Base-by-base conservation (phyloP, 2,329 filamentous ascomycete genomes). In the Dactylellina sp. region DNA sequence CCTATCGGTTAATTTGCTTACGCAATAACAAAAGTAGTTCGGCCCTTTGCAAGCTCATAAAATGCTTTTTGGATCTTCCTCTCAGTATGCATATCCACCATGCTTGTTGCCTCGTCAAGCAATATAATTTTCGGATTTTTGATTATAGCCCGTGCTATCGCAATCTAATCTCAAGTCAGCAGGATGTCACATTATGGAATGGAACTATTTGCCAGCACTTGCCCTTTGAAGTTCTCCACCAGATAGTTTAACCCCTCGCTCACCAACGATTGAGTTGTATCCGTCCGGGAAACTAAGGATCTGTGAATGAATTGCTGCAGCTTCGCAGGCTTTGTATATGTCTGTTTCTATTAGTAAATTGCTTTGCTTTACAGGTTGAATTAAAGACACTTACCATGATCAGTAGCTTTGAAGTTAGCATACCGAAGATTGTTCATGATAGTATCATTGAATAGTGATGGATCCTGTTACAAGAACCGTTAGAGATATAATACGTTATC, bases 351-450 rank as follows among this genome's bases (percentile, higher is more conserved):
- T 61, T 52, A 66, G 47, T 2, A 37, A 71, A 18, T 32, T 12
- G 14, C 42, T 12, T 32, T 44, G 50, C 42, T 16, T 49, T 46
- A 7, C 11, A 18, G 37, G 40, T 22, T 22, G 40, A 32, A 47
- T 24, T 52, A 25, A 4, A 14, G 39, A 52, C 18, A 64, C 75
- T 60, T 75, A 79, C 78, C 76, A 5, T 84, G 84, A 46, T 89
- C 85, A 0, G 85, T 87, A 0, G 88, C 88, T n/a, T 84, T 83
- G 1, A 87, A 84, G 9, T 84, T 84, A 1, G 87, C 87, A 79
- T 90, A 91, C 1, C 84, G 84, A 22, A 91, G 81, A 77, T 91
- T 91, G 16, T 89, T 85, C 78, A 88, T 84, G 44, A 91, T 85
- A 0, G 86, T 86, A 32, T 85, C 84, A 78, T 90, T 88, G 81